Evolutionary conservation across 208 protist genomes (phyloP).

Genomic region (Zelonia costaricensis): DNA sequence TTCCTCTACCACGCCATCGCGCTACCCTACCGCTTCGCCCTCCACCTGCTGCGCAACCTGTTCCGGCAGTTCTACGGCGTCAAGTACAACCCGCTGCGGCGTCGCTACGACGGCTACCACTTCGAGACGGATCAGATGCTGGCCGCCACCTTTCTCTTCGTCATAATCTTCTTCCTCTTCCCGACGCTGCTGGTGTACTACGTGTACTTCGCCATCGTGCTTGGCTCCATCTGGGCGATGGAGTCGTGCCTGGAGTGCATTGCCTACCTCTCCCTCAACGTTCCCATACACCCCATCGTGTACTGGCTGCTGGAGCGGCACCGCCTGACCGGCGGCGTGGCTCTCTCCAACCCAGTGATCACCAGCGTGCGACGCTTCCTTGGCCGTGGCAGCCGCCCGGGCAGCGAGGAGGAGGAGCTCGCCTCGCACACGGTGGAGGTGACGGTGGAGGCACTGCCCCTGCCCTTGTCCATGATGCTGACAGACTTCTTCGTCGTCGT

Average conservation of each 20-base stretch:
- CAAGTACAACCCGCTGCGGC: constrained; percentile 94
- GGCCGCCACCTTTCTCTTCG: constrained; percentile 90
- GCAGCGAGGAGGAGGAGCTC: constrained; percentile 16
- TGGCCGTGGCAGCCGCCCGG: constrained; percentile 7
- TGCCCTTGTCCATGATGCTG: constrained; percentile 46
- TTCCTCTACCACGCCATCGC: constrained; percentile 75
- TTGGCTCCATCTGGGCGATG: constrained; percentile 48
- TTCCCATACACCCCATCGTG: constrained; percentile 60
- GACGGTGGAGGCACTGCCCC: constrained; percentile 43
- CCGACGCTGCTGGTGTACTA: constrained; percentile 94
- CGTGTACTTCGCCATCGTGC: constrained; percentile 86
- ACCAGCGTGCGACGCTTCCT: constrained; percentile 37
- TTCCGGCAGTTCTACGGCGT: constrained; percentile 89
- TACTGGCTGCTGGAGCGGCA: constrained; percentile 47
- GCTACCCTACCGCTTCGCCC: constrained; percentile 66
- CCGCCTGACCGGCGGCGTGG: constrained; percentile 32
- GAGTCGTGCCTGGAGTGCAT: constrained; percentile 58
- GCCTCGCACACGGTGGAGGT: constrained; percentile 76
- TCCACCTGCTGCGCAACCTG: constrained; percentile 56
- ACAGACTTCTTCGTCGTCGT: constrained; percentile 73
- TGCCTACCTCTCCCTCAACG: constrained; percentile 61
- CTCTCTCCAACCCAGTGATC: constrained; percentile 43
- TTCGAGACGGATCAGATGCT: constrained; percentile 93
- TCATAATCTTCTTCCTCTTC: constrained; percentile 87
- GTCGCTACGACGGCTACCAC: constrained; percentile 85